A percentile compares a stretch with the other conserved stretches of the same genome.
These are phyloP conservation scores for Rhynchosporium graminicola DNA, from an alignment of 2,329 filamentous ascomycete species.

Conservation along the genomic window DNA sequence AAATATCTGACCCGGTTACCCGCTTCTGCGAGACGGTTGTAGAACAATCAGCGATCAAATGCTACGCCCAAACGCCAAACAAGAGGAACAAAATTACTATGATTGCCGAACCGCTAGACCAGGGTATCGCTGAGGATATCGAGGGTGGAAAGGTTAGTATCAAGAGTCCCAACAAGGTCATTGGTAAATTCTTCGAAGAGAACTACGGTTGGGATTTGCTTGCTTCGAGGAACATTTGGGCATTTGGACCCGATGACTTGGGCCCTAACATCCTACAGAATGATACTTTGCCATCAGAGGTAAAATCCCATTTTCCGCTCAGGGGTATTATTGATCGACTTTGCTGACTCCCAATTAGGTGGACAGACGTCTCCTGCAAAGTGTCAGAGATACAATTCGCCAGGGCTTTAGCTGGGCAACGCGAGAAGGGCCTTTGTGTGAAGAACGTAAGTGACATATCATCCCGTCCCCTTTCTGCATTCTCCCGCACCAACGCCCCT, in stretches of 20 bases:
- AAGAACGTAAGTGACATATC: conserved; percentile 74
- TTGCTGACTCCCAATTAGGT: conserved; percentile 53
- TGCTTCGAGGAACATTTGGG: conserved; percentile 94
- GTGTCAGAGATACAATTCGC: conserved; percentile 86
- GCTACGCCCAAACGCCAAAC: conserved; percentile 95
- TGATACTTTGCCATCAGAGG: conserved; percentile 89
- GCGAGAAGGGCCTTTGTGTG: conserved; percentile 91
- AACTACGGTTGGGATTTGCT: conserved; percentile 97
- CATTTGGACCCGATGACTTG: conserved; percentile 93
- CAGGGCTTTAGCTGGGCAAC: conserved; percentile 98
- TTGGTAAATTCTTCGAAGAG: conserved; percentile 95
- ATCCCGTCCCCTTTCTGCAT: conserved; percentile 12
- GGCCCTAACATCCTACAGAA: conserved; percentile 96
- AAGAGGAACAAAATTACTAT: conserved; percentile 99
- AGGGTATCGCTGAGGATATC: conserved; percentile 93
- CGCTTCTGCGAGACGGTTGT: conserved; percentile 98
- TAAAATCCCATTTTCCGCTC: conserved; percentile 44
- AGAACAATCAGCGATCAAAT: conserved; percentile 96
- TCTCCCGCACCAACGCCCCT: background rate
- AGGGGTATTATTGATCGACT: conserved; percentile 28
- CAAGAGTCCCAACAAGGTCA: conserved; percentile 87
- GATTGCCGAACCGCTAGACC: conserved; percentile 93
- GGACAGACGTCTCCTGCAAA: conserved; percentile 85
- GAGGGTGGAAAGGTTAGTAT: conserved; percentile 89
- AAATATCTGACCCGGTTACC: conserved; percentile 96